These are phyloP conservation scores for Nicotiana paniculata DNA, from an alignment of 257 asterid genomes.

Conservation along the genomic window DNA sequence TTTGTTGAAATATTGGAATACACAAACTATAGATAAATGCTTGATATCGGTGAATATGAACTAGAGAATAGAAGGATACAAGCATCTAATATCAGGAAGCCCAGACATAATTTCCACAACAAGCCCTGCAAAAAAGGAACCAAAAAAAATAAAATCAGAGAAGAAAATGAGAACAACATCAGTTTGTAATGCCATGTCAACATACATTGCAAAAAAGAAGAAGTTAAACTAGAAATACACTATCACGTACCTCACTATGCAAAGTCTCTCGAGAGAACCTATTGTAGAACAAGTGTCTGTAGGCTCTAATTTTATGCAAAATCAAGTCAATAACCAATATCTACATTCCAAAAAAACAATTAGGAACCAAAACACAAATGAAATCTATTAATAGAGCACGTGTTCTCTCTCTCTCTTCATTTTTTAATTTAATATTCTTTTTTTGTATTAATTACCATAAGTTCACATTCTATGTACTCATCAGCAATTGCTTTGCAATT, in stretches of 20 bases:
- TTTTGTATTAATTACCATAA: conserved; percentile 48
- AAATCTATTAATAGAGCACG: neutral
- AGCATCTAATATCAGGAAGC: conserved; percentile 50
- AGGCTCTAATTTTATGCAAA: conserved; percentile 82
- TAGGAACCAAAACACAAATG: neutral
- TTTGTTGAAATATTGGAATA: neutral
- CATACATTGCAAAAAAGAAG: neutral
- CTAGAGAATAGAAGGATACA: conserved; percentile 50
- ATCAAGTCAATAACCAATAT: conserved; percentile 79
- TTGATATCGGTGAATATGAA: neutral
- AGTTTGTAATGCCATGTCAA: neutral
- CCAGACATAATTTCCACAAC: conserved; percentile 48
- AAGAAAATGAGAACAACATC: neutral
- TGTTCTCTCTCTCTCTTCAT: neutral
- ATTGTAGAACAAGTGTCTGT: conserved; percentile 76
- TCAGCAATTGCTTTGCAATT: conserved; percentile 73
- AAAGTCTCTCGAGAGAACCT: conserved; percentile 34
- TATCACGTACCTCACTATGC: conserved; percentile 39
- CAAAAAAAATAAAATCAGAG: neutral
- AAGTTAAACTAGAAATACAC: neutral
- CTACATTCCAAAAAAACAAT: conserved; percentile 21
- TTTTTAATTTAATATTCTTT: neutral
- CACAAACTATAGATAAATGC: neutral
- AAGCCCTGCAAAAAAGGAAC: conserved; percentile 41
- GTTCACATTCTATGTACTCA: conserved; percentile 86